phyloP scores from a whole-genome alignment of 1,284 basidiomycete genomes.

The Polyporus tsugae region DNA sequence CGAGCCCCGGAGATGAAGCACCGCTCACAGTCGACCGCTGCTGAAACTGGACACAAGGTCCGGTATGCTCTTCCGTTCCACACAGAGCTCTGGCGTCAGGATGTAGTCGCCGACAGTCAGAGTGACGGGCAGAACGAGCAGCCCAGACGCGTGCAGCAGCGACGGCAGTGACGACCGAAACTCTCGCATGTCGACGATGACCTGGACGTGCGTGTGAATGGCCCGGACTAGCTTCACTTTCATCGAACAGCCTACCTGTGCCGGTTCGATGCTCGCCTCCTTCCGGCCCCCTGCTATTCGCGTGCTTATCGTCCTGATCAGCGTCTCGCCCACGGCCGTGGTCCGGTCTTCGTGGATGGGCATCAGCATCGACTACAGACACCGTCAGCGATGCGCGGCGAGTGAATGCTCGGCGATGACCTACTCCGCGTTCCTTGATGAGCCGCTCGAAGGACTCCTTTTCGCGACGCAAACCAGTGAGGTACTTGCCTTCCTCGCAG shows the following conservation, averaged over 20 bases:
- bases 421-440: constrained; percentile 90
- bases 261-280: constrained; percentile 71
- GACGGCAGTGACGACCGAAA: constrained; percentile 95
- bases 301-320: constrained; percentile 89
- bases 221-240: not conserved
- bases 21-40: constrained; percentile 87
- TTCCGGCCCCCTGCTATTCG: constrained; percentile 88
- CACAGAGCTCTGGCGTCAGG: constrained; percentile 91
- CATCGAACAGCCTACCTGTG: constrained; percentile 60
- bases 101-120: constrained; percentile 97
- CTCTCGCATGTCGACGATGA: constrained; percentile 97
- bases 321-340: constrained; percentile 57
- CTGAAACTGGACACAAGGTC: constrained; percentile 94
- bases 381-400: constrained; percentile 6
- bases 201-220: constrained; percentile 51
- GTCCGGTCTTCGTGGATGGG: constrained; percentile 83
- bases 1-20: not conserved
- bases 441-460: constrained; percentile 95
- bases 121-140: constrained; percentile 90
- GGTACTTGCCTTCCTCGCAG: constrained; percentile 95
- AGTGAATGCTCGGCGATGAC: constrained; percentile 41
- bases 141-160: constrained; percentile 84
- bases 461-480: constrained; percentile 88
- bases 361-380: constrained; percentile 84
- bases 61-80: constrained; percentile 83